Conservation (phyloP, 2,329 filamentous ascomycete genomes). For the Chrysoporthe puriensis region DNA sequence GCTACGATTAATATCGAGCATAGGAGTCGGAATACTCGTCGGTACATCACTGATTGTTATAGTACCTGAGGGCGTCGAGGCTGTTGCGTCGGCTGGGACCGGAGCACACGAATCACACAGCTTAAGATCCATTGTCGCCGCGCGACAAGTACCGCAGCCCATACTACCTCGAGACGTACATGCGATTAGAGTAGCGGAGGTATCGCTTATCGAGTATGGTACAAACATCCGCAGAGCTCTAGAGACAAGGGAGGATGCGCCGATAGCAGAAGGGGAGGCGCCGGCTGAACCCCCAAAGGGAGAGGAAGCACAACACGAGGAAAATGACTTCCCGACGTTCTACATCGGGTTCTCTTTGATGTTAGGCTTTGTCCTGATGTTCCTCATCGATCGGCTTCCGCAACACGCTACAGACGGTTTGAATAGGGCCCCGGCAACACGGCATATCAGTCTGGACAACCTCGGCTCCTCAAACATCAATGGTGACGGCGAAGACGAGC, state of each 20-base stretch:
- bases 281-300: conserved; percentile 29
- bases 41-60: conserved; percentile 96
- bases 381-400: conserved; percentile 86
- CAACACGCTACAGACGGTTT: conserved; percentile 70
- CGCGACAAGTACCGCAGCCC: conserved; percentile 10
- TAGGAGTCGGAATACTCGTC: conserved; percentile 92
- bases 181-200: conserved; percentile 5
- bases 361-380: conserved; percentile 93
- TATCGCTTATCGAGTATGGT: conserved; percentile 11
- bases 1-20: conserved; percentile 84
- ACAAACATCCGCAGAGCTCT: conserved; percentile 19
- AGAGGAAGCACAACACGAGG: conserved; percentile 36
- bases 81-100: conserved; percentile 67
- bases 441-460: conserved; percentile 88
- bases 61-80: conserved; percentile 94
- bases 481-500: conserved; percentile 56
- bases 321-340: conserved; percentile 62
- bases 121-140: conserved; percentile 27
- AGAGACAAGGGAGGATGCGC: conserved; percentile 36
- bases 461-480: conserved; percentile 50
- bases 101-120: conserved; percentile 43
- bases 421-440: conserved; percentile 67
- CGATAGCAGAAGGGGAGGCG: conserved; percentile 31
- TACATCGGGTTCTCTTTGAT: conserved; percentile 88
- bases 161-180: conserved; percentile 14